phyloP scores from a whole-genome alignment of 108 stramenopile species.

The Cyclotella cryptica region DNA sequence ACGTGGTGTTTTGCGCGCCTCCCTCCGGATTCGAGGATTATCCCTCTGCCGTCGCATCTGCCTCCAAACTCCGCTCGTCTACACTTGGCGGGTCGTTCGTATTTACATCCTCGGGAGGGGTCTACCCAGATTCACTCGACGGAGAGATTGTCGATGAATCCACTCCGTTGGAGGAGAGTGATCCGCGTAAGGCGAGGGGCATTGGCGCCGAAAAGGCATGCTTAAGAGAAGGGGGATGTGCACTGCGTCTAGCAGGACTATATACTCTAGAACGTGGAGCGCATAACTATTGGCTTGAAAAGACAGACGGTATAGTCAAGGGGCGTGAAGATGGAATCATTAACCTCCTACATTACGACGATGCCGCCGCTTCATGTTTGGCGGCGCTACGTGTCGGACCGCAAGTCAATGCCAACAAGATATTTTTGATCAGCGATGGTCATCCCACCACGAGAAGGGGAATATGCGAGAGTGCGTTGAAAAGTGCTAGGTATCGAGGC shows the following conservation, averaged over 20 bases:
- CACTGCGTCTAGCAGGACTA: slow-evolving; percentile 78
- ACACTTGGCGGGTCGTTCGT: slow-evolving; percentile 72
- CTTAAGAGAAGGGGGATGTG: slow-evolving; percentile 61
- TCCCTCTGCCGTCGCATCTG: slow-evolving; percentile 63
- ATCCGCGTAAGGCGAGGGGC: slow-evolving; percentile 66
- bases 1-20: slow-evolving; percentile 92
- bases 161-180: slow-evolving; percentile 57
- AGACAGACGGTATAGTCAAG: slow-evolving; percentile 57
- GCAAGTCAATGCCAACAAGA: slow-evolving; percentile 50
- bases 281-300: slow-evolving; percentile 87
- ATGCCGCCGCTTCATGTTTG: slow-evolving; percentile 78
- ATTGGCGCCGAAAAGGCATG: slow-evolving; percentile 72
- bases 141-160: slow-evolving; percentile 70
- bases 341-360: slow-evolving; percentile 91
- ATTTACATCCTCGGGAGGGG: slow-evolving; percentile 86
- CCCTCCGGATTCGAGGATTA: slow-evolving; percentile 91
- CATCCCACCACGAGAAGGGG: slow-evolving; percentile 75
- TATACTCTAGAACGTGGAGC: slow-evolving; percentile 85
- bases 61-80: slow-evolving; percentile 59
- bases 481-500: slow-evolving; percentile 54
- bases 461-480: slow-evolving; percentile 85
- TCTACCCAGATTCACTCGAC: slow-evolving; percentile 63
- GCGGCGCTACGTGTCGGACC: slow-evolving; percentile 66
- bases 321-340: slow-evolving; percentile 85
- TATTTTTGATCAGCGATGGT: slow-evolving; percentile 87